Evolutionary conservation across 768 basidiomycete genomes (phyloP), one percentile per base, ranked within the genome.

Genomic region (Psilocybe tampanensis): DNA sequence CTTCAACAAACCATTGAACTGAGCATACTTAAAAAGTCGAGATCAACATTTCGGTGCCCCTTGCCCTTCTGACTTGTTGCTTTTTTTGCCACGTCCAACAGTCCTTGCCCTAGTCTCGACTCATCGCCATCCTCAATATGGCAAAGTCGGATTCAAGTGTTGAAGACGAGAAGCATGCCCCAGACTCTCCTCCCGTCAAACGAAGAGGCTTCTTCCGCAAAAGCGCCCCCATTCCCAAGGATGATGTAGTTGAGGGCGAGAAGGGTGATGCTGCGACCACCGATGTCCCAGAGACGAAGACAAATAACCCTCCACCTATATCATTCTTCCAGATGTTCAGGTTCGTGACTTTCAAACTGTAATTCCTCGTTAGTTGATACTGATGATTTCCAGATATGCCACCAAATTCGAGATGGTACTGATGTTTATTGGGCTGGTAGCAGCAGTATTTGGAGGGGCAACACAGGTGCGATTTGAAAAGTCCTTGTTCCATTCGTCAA

Each of bases 381-480:
- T 13, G 3, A 24, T 19, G 12, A 15, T 34, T 29, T 41, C 18
- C 7, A 88, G 94, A 2, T 95, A 89, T 69, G 80, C 90, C 0
- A 97, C 91, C 0, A 78, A 62, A 21, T 74, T 80, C 21, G 95
- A 98, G 69, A 61, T 88, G 0, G 63, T 77, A 49, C 60, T 94
- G 17, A 79, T 96, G 70, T 63, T 78, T 21, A 76, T 96, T 60
- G 94, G 92, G 19, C 54, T 96, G 19, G 63, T 92, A 5, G 80
- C 84, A 9, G 91, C 95, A 0, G 82, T 78, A 17, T 86, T 78
- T 0, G 86, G 89, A 17, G 94, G 94, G 19, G 87, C 92, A 21
- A 85, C 93, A 29, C 91, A 94, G 78, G 90, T 90, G 78, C 48
- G 8, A 47, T 13, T 39, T 39, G 36, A 39, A 34, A 34, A 8